Evolutionary conservation across 2,329 filamentous ascomycete genomes (phyloP), one percentile per base, ranked within the genome.

Genomic region (Colletotrichum paranaense): DNA sequence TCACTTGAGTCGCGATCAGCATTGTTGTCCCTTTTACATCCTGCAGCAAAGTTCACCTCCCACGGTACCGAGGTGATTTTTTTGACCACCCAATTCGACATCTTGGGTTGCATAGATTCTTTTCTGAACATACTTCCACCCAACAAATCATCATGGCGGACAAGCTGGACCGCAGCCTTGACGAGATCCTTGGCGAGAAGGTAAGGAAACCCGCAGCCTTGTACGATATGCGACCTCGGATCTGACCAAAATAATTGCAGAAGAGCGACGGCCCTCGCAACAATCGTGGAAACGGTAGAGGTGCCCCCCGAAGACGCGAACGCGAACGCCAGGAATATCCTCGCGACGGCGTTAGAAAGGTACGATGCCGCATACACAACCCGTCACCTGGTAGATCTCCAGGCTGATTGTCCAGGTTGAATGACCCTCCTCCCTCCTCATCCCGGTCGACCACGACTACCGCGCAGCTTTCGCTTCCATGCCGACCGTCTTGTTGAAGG

Each of bases 301-400:
- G 77, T 38, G 52, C 66, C 46, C 74, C 57, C 52, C 73, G 62
- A 35, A 63, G 74, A 57, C 78, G 79, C 62, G 80, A 84, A 59
- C 72, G 72, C 46, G 83, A 83, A 68, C 81, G 81, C 53, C 83
- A 86, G 49, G 81, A 84, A 59, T 92, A 89, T 78, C 93, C 93
- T 80, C 92, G 94, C 85, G 94, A 97, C 85, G 94, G 94, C 85
- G 90, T 96, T 82, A 95, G 92, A 95, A 97, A 97, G 95, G 95
- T 96, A 83, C 58, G 80, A 72, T 52, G 62, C 60, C 67, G 53
- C 19, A 55, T n/a, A 49, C 32, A 22, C 12, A 49, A 19, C 19
- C 26, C 9, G 12, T 28, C 58, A 38, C 42, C 38, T 55, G 24
- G 71, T 55, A 56, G 65, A 62, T 56, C 57, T 42, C 46, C 59